Percentiles rank a stretch among this genome's conserved stretches.
Conservation (phyloP, 2,329 filamentous ascomycete species). For the Daldinia sp. region DNA sequence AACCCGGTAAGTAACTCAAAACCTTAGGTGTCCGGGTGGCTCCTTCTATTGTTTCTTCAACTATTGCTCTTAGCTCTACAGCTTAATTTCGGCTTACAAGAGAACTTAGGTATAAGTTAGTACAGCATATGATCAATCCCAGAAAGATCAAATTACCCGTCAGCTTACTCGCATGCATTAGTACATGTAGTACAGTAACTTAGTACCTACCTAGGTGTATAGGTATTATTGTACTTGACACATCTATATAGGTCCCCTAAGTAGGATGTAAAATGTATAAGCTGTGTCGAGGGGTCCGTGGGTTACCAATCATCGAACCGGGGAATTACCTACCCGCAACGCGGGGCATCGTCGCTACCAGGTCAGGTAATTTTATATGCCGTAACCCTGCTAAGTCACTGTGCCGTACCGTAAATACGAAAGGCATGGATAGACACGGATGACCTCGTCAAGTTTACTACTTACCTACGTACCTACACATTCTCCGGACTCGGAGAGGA, state of each 20-base stretch:
- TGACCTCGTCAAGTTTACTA: not conserved
- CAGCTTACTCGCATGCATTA: constrained; percentile 26
- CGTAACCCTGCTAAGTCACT: constrained; percentile 14
- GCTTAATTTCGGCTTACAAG: constrained; percentile 1
- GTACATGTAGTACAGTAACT: too few relatives aligned
- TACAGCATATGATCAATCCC: constrained; percentile 26
- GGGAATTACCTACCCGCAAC: constrained; percentile 22
- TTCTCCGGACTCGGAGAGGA: constrained; percentile 27
- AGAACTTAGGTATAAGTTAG: constrained; percentile 14
- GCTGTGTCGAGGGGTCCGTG: not conserved
- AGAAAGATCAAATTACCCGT: constrained; percentile 20
- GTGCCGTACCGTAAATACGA: constrained; percentile 20
- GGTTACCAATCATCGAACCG: constrained; percentile 21
- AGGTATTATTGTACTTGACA: too few relatives aligned
- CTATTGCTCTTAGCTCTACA: not conserved
- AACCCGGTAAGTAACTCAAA: not conserved
- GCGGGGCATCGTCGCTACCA: constrained; percentile 11
- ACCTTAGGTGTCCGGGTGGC: too few relatives aligned
- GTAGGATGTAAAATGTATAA: too few relatives aligned
- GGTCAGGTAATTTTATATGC: constrained; percentile 1
- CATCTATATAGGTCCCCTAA: not conserved
- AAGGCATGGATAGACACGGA: constrained; percentile 4
- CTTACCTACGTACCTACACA: too few relatives aligned
- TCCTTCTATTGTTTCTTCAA: not conserved
- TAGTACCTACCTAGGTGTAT: not conserved